phyloP scores from a whole-genome alignment of 257 asterid species.

The Solanum sejunctum region DNA sequence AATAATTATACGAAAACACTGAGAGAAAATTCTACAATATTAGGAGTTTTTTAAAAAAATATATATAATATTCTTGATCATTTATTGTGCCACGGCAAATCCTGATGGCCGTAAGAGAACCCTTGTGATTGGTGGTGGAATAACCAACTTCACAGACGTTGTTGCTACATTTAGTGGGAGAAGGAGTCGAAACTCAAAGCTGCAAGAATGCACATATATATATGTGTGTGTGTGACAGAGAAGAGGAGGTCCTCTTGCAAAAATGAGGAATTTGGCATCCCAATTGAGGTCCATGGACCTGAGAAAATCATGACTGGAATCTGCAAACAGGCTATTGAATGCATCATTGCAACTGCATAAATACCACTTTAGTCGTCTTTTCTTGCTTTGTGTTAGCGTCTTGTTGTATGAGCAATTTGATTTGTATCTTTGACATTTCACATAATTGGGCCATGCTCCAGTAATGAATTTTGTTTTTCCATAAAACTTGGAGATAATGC shows the following conservation, averaged over 20 bases:
- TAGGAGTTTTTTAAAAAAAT: too few relatives aligned
- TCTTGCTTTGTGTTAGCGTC: too few relatives aligned
- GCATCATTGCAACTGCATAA: too few relatives aligned
- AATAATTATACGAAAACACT: too few relatives aligned
- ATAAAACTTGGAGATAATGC: too few relatives aligned
- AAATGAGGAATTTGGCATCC: too few relatives aligned
- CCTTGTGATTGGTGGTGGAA: conserved; percentile 89
- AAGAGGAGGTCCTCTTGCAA: conserved; percentile 94
- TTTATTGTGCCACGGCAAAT: too few relatives aligned
- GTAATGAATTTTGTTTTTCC: too few relatives aligned
- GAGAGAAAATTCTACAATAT: too few relatives aligned
- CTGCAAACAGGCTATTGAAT: conserved; percentile 93
- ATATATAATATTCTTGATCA: too few relatives aligned
- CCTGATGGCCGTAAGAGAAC: conserved; percentile 68
- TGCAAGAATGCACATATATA: conserved; percentile 55
- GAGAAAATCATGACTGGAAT: too few relatives aligned
- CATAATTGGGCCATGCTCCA: conserved; percentile 7
- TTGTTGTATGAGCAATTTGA: neutral
- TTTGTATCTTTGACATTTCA: conserved; percentile 5
- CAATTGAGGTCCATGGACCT: too few relatives aligned
- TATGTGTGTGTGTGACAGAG: conserved; percentile 39
- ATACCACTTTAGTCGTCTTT: conserved; percentile 8
- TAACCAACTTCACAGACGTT: conserved; percentile 94
- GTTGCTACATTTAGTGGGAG: conserved; percentile 88
- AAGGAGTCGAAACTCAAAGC: conserved; percentile 94